A percentile compares a stretch with the other conserved stretches of the same genome.
Conservation (phyloP, 2,329 filamentous ascomycete species). For the Cladosporium sp. region DNA sequence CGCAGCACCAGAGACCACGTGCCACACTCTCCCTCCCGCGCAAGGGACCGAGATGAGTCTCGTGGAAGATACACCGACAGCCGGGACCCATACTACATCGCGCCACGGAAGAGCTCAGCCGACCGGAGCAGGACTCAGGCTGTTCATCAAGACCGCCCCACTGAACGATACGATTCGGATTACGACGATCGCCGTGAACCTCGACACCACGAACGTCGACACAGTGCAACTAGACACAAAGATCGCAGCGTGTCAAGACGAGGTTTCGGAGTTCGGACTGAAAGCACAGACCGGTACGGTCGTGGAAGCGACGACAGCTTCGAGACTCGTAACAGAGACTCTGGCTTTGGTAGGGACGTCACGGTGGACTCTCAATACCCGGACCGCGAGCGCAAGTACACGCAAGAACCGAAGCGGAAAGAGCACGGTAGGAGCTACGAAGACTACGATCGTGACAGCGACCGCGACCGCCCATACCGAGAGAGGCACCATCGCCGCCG, state of each 20-base stretch:
- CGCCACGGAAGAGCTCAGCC: conserved; percentile 38
- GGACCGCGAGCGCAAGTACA: conserved; percentile 21
- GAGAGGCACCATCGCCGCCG: conserved; percentile 31
- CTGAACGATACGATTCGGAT: conserved; percentile 45
- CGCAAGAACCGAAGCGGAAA: conserved; percentile 3
- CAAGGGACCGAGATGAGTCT: conserved; percentile 26
- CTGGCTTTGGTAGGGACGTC: conserved; percentile 33
- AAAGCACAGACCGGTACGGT: conserved; percentile 37
- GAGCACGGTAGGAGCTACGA: conserved; percentile 18
- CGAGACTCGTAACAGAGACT: conserved; percentile 36
- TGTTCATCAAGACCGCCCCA: conserved; percentile 51
- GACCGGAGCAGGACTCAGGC: conserved; percentile 45
- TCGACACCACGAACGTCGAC: conserved; percentile 36
- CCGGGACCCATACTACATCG: conserved; percentile 41
- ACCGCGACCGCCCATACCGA: conserved; percentile 28
- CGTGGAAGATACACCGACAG: conserved; percentile 26
- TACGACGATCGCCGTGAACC: conserved; percentile 47
- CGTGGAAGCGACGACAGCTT: conserved; percentile 43
- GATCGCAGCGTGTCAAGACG: conserved; percentile 48
- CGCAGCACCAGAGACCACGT: conserved; percentile 47
- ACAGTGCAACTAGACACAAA: conserved; percentile 39
- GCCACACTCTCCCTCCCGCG: conserved; percentile 29
- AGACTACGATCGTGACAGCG: conserved; percentile 29
- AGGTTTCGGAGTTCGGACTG: conserved; percentile 49
- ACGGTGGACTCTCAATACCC: conserved; percentile 25